Conservation (phyloP, 1,139 yeast species). For the Yamadazyma blattariae region DNA sequence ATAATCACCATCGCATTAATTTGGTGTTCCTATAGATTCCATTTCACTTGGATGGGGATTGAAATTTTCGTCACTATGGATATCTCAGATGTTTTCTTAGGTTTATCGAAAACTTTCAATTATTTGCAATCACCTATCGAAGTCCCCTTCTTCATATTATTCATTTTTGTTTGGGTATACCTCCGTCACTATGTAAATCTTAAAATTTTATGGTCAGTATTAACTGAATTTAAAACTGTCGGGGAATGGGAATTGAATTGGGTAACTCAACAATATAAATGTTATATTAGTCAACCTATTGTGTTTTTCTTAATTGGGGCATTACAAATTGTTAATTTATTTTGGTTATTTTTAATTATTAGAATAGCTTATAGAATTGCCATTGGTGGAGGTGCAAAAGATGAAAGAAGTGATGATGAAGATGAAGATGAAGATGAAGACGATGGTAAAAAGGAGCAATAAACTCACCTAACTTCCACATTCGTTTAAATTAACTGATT, state of each 20-base stretch:
- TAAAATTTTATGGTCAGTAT: conserved; percentile 78
- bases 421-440: conserved; percentile 21
- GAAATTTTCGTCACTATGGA: conserved; percentile 95
- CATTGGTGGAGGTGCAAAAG: conserved; percentile 59
- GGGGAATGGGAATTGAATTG: conserved; percentile 82
- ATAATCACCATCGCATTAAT: conserved; percentile 86
- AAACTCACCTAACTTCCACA: too few relatives aligned
- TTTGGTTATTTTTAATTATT: conserved; percentile 82
- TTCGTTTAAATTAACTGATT: too few relatives aligned
- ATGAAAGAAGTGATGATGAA: conserved; percentile 91
- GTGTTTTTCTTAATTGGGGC: conserved; percentile 76
- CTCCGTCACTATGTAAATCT: conserved; percentile 84
- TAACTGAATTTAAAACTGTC: conserved; percentile 81
- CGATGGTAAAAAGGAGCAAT: conserved; percentile 2
- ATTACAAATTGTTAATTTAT: conserved; percentile 78
- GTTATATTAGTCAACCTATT: conserved; percentile 91
- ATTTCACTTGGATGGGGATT: conserved; percentile 94
- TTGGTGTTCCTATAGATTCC: conserved; percentile 89
- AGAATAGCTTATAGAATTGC: conserved; percentile 71
- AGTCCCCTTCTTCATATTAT: conserved; percentile 65
- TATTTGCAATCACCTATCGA: conserved; percentile 69
- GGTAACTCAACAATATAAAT: conserved; percentile 93
- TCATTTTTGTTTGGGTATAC: conserved; percentile 77
- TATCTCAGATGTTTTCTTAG: conserved; percentile 84
- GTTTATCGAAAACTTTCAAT: conserved; percentile 78